A percentile compares a stretch with the other conserved stretches of the same genome.
These are phyloP conservation scores for Fusarium nygamai DNA, from an alignment of 2,329 filamentous ascomycete species.

Conservation along the genomic window DNA sequence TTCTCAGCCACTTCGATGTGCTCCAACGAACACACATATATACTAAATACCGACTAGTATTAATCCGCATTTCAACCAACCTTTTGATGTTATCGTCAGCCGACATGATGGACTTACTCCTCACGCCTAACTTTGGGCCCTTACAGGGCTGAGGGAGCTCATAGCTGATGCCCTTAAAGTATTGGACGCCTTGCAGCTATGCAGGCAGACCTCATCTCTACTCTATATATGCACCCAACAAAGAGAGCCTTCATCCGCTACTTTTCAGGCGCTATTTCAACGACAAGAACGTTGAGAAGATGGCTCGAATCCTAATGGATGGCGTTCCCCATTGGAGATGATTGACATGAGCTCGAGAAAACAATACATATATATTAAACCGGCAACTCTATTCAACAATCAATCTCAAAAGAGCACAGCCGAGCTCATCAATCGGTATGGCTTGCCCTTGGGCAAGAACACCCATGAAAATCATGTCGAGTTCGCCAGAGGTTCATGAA, in stretches of 20 bases:
- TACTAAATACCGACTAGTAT: background rate
- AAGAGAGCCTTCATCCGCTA: background rate
- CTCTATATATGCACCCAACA: background rate
- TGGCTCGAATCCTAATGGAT: background rate
- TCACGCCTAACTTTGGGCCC: background rate
- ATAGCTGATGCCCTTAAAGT: background rate
- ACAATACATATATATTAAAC: no score
- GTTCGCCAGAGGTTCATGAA: background rate
- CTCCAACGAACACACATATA: background rate
- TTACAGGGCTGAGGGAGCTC: background rate
- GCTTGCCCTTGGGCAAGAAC: background rate
- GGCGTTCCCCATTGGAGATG: background rate
- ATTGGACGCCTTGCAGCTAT: background rate
- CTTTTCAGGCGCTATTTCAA: background rate
- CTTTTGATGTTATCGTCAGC: background rate
- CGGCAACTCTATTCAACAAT: background rate
- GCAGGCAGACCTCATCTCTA: background rate
- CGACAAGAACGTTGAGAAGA: background rate
- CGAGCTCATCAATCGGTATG: background rate
- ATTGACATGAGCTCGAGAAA: background rate
- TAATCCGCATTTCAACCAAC: no score
- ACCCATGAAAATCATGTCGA: no score
- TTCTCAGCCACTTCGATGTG: background rate
- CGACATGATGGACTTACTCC: background rate
- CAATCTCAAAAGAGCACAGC: background rate